These are phyloP conservation scores for Pseudohalonectria lignicola DNA, from an alignment of 2,329 filamentous ascomycete genomes.

Conservation along the genomic window DNA sequence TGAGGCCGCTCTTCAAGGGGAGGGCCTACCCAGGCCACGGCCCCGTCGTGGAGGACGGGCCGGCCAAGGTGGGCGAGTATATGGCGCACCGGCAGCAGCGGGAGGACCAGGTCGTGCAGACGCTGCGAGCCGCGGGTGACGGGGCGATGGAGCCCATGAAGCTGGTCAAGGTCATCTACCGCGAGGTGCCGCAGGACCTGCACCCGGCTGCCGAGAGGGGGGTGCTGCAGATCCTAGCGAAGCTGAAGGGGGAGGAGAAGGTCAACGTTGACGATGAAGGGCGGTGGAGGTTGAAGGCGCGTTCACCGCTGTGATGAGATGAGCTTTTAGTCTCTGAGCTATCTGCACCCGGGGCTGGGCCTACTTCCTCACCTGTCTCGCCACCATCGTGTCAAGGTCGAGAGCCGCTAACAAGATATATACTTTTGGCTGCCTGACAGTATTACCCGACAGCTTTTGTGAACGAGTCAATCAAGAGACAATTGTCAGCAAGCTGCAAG, in stretches of 20 bases:
- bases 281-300: constrained; percentile 32
- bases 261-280: constrained; percentile 30
- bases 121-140: constrained; percentile 30
- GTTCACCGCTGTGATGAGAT: constrained; percentile 32
- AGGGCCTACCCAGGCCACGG: constrained; percentile 85
- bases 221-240: constrained; percentile 66
- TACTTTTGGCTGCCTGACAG: too few relatives aligned
- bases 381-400: not conserved
- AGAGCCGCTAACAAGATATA: not conserved
- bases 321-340: too few relatives aligned
- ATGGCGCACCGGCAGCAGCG: constrained; percentile 69
- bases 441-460: too few relatives aligned
- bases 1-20: constrained; percentile 50
- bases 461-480: too few relatives aligned
- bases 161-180: constrained; percentile 81
- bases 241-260: constrained; percentile 65
- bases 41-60: constrained; percentile 62
- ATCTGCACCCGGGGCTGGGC: too few relatives aligned
- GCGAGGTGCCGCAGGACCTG: constrained; percentile 63
- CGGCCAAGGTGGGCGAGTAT: constrained; percentile 66
- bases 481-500: too few relatives aligned
- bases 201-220: constrained; percentile 68
- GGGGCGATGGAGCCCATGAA: constrained; percentile 59
- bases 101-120: constrained; percentile 65
- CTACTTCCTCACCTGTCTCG: too few relatives aligned